Evolutionary conservation across 75 land plant species (phyloP), one percentile per base, ranked within the genome.

Genomic region (Selaginella moellendorffii): DNA sequence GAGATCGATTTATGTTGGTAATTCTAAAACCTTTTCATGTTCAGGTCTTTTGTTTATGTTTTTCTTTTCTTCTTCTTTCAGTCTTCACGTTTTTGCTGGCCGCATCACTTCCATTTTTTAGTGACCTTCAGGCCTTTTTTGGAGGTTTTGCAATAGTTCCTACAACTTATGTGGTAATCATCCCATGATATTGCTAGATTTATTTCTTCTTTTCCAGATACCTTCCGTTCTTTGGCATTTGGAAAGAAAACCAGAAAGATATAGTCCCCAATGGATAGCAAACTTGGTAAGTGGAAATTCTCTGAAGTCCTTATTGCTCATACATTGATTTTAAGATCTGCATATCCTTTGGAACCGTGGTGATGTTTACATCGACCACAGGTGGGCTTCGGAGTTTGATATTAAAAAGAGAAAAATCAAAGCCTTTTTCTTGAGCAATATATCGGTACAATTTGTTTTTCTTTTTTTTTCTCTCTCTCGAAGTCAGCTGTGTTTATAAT

Each of bases 71-170:
- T 46, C 18, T 10, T 10, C 10, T 18, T 46, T 46, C 59, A 56
- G 59, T 5, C 5, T 56, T 56, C 19, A 56, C 59, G 19, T 56
- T 19, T 8, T 56, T 56, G 19, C 19, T 56, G 5, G 59, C 59
- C 8, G 59, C 24, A 25, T 8, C 59, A 2, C n/a, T 56, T n/a
- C 59, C 59, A 21, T 56, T 56, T n/a, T 56, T 56, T 56, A 19
- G 59, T 2, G 59, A 56, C 59, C n/a, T 56, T 10, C 51, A 46
- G 18, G 51, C 14, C 18, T 56, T 56, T 56, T 9, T 56, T 56
- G 59, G n/a, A 56, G 59, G 59, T 19, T 56, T 56, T 56, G 59
- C 59, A 56, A 56, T 21, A 21, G 59, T 56, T n/a, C 59, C 59
- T 9, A 21, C 59, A 5, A 56, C 59, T 9, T 56, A 21, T 56